Percentiles rank a stretch among this genome's conserved stretches.
These are phyloP conservation scores for Fonsecaea pedrosoi DNA, from an alignment of 2,329 filamentous ascomycete species.

Conservation along the genomic window DNA sequence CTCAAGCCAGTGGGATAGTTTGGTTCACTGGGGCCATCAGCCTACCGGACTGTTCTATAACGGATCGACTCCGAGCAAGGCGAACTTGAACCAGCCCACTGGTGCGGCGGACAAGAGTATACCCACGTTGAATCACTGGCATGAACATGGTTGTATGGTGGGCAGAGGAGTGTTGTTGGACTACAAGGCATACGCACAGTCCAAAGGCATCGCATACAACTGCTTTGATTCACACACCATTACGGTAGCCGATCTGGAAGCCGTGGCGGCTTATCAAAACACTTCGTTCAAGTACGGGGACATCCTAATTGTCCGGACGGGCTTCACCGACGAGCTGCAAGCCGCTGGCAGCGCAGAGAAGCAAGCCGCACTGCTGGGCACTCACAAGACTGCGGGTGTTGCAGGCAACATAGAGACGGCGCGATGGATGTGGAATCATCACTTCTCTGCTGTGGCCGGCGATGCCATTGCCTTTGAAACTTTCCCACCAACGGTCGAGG, in stretches of 20 bases:
- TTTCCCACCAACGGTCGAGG: slow-evolving; percentile 56
- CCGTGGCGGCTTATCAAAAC: slow-evolving; percentile 26
- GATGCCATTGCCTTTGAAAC: slow-evolving; percentile 70
- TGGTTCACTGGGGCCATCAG: slow-evolving; percentile 41
- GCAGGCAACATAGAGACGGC: slow-evolving; percentile 61
- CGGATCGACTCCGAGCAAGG: slow-evolving; percentile 42
- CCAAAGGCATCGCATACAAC: slow-evolving; percentile 45
- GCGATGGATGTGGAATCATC: slow-evolving; percentile 71
- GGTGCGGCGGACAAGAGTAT: not conserved
- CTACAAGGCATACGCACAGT: slow-evolving; percentile 51
- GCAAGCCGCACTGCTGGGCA: not conserved
- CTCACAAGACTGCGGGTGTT: slow-evolving; percentile 46
- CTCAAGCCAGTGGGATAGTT: slow-evolving; percentile 25
- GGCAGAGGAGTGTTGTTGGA: slow-evolving; percentile 56
- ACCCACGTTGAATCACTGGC: slow-evolving; percentile 24
- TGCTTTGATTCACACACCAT: slow-evolving; percentile 47
- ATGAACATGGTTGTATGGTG: slow-evolving; percentile 49
- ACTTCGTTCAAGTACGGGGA: slow-evolving; percentile 35
- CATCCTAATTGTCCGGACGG: slow-evolving; percentile 37
- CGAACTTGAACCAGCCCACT: not conserved
- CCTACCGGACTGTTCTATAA: slow-evolving; percentile 46
- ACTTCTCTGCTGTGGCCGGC: slow-evolving; percentile 53
- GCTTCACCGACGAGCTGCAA: slow-evolving; percentile 34
- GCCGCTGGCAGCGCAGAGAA: slow-evolving; percentile 10
- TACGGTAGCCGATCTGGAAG: slow-evolving; percentile 28